Evolutionary conservation across 192 early-diverging fungal genomes (phyloP), one percentile per base, ranked within the genome.

Genomic region (Umbelopsis vinacea): DNA sequence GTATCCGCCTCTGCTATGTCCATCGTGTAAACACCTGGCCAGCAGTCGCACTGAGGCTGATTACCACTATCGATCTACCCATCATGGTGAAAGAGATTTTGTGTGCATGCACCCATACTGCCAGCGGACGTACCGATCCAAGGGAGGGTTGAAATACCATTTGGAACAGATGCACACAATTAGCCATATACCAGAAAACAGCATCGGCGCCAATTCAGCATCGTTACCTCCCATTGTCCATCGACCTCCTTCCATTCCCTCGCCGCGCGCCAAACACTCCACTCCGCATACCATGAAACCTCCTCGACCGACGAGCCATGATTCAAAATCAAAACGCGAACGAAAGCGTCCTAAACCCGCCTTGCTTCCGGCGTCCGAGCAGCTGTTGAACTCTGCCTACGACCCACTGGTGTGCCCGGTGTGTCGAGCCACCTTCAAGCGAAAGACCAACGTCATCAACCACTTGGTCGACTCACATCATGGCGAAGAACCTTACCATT

Each of bases 81-180:
- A 70, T 9, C 57, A 63, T 63, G 57, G 57, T 6, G 57, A 63
- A 63, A 37, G 33, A 29, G 26, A 37, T 22, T 80, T 69, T 52
- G n/a, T 73, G 12, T 80, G 79, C 55, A 60, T 80, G 26, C 72
- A 75, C 35, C 54, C 79, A 19, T 74, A 73, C 48, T 80, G 79
- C 22, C 55, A 70, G 19, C 70, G 46, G 19, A 26, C 8, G 14
- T 80, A 72, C 45, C 21, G 26, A 2, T 80, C 79, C 17, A 67
- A 74, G 38, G 74, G 68, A 23, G 70, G 46, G 0, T 33, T 80
- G 22, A 70, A 71, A n/a, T 80, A 75, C 43, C 79, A 80, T 71
- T 33, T 80, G 14, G 38, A 70, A 43, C 69, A 67, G 19, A 66
- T 71, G 21, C 79, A 80, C 26, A 66, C 57, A 15, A 35, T 63